These are phyloP conservation scores for Adansonia rubrostipa DNA, from an alignment of 441 rosid genomes.

Conservation along the genomic window DNA sequence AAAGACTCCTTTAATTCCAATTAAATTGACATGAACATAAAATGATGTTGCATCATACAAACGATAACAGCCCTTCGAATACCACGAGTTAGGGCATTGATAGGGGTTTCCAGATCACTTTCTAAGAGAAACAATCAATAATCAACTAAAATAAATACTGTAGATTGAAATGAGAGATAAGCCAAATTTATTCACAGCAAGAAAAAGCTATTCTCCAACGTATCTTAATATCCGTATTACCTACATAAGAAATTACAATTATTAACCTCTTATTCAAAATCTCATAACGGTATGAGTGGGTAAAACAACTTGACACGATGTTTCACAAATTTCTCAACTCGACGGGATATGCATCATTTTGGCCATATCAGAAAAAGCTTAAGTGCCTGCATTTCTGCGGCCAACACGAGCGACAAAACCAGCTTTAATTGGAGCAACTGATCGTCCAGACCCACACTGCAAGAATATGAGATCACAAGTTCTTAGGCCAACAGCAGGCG, in stretches of 20 bases:
- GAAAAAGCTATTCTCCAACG: background rate
- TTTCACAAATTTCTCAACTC: background rate
- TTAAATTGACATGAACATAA: no score
- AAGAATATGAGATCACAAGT: background rate
- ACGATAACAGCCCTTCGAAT: no score
- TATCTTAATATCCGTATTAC: background rate
- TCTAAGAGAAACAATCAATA: background rate
- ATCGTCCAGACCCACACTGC: constrained; percentile 27
- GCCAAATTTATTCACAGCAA: background rate
- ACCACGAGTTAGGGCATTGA: no score
- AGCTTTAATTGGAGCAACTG: constrained; percentile 80
- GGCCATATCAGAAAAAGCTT: constrained; percentile 10
- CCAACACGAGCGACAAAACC: constrained; percentile 91
- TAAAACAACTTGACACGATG: background rate
- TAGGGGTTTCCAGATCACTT: background rate
- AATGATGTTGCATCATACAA: no score
- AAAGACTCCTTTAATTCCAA: no score
- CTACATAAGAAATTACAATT: background rate
- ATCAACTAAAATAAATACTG: constrained; percentile 31
- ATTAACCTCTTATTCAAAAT: background rate
- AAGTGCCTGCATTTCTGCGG: constrained; percentile 70
- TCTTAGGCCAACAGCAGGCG: background rate
- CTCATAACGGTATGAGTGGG: background rate
- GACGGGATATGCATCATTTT: background rate
- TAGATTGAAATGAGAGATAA: no score